These are phyloP conservation scores for Sorghum bicolor DNA, from an alignment of 176 grass and related monocot species.

Conservation along the genomic window DNA sequence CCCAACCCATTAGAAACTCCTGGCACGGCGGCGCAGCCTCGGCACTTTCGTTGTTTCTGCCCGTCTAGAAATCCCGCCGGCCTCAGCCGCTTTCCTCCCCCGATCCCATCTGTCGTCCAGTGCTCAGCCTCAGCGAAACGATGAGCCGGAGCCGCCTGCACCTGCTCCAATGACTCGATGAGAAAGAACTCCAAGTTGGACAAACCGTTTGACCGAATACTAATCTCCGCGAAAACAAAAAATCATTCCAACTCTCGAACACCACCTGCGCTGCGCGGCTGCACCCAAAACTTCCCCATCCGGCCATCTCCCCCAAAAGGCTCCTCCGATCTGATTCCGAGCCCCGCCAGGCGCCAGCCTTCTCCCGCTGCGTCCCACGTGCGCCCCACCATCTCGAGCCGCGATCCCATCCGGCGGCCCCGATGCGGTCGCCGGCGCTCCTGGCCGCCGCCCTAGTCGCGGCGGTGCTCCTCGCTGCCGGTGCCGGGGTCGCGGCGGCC, in stretches of 20 bases:
- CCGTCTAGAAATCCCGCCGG: background rate
- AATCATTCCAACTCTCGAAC: background rate
- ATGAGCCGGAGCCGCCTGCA: background rate
- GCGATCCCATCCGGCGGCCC: slow-evolving; percentile 19
- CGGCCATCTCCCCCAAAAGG: background rate
- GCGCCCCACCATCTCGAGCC: background rate
- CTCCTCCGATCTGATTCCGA: slow-evolving; percentile 19
- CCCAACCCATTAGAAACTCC: background rate
- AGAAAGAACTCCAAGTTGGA: slow-evolving; percentile 14
- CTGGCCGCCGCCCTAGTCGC: slow-evolving; percentile 20
- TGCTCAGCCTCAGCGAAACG: background rate
- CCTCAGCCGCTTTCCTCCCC: background rate
- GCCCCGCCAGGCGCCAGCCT: background rate
- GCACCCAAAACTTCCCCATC: background rate
- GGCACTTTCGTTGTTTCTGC: background rate
- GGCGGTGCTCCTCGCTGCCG: slow-evolving; percentile 26
- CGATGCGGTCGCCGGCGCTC: slow-evolving; percentile 37
- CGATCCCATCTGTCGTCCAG: slow-evolving; percentile 4
- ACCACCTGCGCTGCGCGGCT: background rate
- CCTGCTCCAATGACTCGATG: too few species aligned
- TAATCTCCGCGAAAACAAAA: background rate
- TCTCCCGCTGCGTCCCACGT: slow-evolving; percentile 2
- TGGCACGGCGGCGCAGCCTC: background rate
- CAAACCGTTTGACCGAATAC: slow-evolving; percentile 24
- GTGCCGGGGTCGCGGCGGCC: background rate